Evolutionary conservation across 2,329 filamentous ascomycete genomes (phyloP).

Genomic region (Pseudogymnoascus sp.): DNA sequence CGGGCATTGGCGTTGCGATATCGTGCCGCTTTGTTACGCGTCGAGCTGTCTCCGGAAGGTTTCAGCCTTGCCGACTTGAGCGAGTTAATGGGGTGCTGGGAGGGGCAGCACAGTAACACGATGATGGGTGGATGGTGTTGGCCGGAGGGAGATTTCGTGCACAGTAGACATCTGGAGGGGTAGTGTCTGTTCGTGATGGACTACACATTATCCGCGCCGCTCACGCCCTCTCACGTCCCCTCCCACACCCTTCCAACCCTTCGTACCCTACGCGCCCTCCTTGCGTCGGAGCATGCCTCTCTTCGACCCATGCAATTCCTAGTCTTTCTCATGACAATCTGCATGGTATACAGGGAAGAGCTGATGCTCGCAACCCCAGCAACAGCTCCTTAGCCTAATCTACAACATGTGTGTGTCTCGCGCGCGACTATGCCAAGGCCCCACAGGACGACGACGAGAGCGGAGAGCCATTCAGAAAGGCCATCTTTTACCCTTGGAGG

Average conservation of each 20-base stretch:
- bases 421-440: neutral
- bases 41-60: neutral
- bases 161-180: neutral
- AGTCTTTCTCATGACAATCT: neutral
- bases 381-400: neutral
- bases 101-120: neutral
- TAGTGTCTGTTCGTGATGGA: neutral
- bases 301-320: neutral
- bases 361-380: neutral
- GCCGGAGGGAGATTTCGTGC: neutral
- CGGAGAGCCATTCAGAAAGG: neutral
- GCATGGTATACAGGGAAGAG: neutral
- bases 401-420: constrained; percentile 2
- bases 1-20: neutral
- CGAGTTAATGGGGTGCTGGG: neutral
- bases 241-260: neutral
- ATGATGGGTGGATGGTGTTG: neutral
- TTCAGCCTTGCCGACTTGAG: neutral
- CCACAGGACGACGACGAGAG: neutral
- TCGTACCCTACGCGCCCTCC: neutral
- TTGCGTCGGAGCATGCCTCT: neutral
- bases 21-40: neutral
- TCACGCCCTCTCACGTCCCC: neutral
- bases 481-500: neutral
- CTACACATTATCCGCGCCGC: neutral